phyloP scores from a whole-genome alignment of 2,329 filamentous ascomycete genomes.

The Colletotrichum eremochloae region DNA sequence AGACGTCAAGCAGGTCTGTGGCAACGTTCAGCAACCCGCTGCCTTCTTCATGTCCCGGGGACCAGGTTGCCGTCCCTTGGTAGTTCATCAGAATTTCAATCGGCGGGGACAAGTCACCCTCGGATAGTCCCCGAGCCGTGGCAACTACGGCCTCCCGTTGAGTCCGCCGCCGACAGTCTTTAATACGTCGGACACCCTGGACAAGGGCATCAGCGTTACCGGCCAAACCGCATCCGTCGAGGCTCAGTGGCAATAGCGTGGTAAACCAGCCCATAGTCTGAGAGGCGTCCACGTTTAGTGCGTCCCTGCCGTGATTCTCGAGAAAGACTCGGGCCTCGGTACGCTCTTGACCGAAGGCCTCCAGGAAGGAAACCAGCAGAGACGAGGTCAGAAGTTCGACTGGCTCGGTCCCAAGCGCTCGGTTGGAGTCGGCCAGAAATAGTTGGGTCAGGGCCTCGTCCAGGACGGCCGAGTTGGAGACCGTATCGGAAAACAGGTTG shows the following conservation, averaged over 20 bases:
- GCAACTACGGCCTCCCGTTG: neutral
- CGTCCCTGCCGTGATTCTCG: constrained; percentile 55
- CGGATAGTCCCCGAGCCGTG: neutral
- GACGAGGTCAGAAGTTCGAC: neutral
- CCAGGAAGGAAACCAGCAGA: neutral
- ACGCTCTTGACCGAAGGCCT: neutral
- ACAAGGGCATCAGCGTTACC: constrained; percentile 38
- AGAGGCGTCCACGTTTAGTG: constrained; percentile 47
- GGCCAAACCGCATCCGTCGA: neutral
- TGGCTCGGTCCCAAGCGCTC: neutral
- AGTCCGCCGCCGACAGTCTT: constrained; percentile 18
- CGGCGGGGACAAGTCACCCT: neutral
- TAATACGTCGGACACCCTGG: constrained; percentile 29
- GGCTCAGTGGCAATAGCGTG: constrained; percentile 49
- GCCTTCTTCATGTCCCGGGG: neutral
- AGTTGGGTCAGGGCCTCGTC: neutral
- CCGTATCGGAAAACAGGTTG: neutral
- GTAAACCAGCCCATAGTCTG: constrained; percentile 57
- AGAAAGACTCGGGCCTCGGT: constrained; percentile 45
- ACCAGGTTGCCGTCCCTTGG: neutral
- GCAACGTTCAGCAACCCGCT: neutral
- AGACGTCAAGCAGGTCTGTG: neutral
- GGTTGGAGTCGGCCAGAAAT: neutral
- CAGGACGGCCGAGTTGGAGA: neutral
- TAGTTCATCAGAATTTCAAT: neutral